Evolutionary conservation across 805 yeast species (phyloP).

Genomic region (Ogataea philodendri): DNA sequence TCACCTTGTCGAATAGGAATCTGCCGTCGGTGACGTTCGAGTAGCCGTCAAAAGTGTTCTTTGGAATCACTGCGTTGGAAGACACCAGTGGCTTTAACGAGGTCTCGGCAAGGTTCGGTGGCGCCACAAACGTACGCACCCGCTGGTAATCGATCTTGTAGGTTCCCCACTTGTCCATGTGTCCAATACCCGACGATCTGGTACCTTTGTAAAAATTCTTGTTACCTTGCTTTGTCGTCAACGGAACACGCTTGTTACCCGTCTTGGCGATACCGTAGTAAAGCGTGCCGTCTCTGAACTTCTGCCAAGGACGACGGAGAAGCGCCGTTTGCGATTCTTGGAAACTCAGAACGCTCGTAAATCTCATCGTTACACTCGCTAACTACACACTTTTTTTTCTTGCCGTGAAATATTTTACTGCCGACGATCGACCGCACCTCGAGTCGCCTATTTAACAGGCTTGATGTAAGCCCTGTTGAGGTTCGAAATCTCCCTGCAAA

Average conservation of each 20-base stretch:
- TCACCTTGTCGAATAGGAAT: conserved; percentile 66
- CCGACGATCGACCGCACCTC: conserved; percentile 6
- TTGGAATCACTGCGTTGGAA: conserved; percentile 65
- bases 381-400: conserved; percentile 1
- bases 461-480: conserved; percentile 67
- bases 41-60: conserved; percentile 69
- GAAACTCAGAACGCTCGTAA: conserved; percentile 44
- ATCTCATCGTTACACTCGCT: conserved; percentile 42
- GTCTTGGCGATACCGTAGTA: conserved; percentile 77
- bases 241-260: conserved; percentile 79
- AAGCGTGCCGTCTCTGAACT: conserved; percentile 74
- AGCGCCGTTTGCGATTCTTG: conserved; percentile 43
- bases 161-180: conserved; percentile 66
- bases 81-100: conserved; percentile 73
- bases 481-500: conserved; percentile 79
- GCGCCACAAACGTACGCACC: conserved; percentile 89
- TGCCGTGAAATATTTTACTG: conserved; percentile 1
- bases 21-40: conserved; percentile 66
- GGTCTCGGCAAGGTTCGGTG: conserved; percentile 39
- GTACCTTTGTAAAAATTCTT: conserved; percentile 96
- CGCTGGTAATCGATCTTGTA: conserved; percentile 79
- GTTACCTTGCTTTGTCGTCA: conserved; percentile 92
- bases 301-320: conserved; percentile 87
- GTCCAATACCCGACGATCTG: conserved; percentile 90
- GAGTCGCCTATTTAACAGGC: conserved; percentile 20